Percentiles rank a stretch among this genome's conserved stretches.
Conservation (phyloP, 208 protist genomes). For the Trypanosoma theileri region DNA sequence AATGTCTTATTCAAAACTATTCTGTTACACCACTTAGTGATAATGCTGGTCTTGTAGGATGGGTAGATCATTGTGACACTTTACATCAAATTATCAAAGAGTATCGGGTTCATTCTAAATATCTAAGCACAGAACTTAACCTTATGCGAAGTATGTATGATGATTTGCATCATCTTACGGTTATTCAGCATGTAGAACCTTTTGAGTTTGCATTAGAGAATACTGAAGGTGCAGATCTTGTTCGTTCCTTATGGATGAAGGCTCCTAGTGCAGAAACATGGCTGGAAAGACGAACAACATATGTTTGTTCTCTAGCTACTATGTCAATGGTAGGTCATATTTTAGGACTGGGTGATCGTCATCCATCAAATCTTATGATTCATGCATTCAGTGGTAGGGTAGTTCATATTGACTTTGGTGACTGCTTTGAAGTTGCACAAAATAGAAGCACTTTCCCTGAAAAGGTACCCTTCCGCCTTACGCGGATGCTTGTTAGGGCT, state of each 20-base stretch:
- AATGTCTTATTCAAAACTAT: constrained; percentile 93
- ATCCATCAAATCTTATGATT: constrained; percentile 99
- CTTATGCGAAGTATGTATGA: constrained; percentile 86
- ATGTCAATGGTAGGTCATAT: constrained; percentile 99
- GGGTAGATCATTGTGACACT: constrained; percentile 96
- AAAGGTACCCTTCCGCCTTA: constrained; percentile 99
- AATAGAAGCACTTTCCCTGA: constrained; percentile 98
- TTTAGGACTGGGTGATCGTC: constrained; percentile 99
- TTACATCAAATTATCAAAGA: constrained; percentile 92
- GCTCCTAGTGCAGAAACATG: constrained; percentile 97
- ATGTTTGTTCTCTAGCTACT: constrained; percentile 98
- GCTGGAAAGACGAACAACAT: constrained; percentile 98
- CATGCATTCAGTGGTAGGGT: constrained; percentile 97
- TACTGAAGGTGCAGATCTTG: constrained; percentile 95
- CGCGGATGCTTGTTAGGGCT: constrained; percentile 99
- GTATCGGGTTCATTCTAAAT: constrained; percentile 80
- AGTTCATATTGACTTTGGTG: constrained; percentile 99
- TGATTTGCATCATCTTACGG: constrained; percentile 94
- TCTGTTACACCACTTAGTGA: constrained; percentile 98
- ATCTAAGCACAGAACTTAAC: constrained; percentile 94
- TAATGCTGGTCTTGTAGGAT: constrained; percentile 99
- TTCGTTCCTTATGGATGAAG: constrained; percentile 97
- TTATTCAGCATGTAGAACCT: constrained; percentile 98
- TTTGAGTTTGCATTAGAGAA: constrained; percentile 96
- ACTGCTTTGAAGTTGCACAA: constrained; percentile 99